These are phyloP conservation scores for Tilletia caries DNA, from an alignment of 1,284 basidiomycete genomes.

Conservation along the genomic window DNA sequence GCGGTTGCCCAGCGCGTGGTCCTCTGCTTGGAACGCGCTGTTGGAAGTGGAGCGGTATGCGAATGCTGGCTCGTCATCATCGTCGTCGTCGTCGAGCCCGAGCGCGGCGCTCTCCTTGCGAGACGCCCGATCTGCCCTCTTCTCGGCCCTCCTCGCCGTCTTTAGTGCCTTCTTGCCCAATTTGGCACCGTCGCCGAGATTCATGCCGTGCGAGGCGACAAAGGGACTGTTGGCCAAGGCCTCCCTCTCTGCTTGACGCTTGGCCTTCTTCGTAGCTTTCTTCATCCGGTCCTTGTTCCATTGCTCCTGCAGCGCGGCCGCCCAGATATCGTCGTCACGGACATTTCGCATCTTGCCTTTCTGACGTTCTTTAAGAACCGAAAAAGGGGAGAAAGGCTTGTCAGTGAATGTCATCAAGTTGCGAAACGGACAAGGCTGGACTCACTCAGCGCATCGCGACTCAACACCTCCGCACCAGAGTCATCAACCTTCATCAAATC, in stretches of 20 bases:
- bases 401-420: slow-evolving; percentile 14
- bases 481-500: slow-evolving; percentile 17
- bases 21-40: slow-evolving; percentile 18
- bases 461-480: slow-evolving; percentile 4
- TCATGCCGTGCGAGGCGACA: slow-evolving; percentile 44
- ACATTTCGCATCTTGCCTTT: slow-evolving; percentile 58
- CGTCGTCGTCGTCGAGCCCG: slow-evolving; percentile 15
- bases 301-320: slow-evolving; percentile 65
- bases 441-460: neutral
- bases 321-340: slow-evolving; percentile 60
- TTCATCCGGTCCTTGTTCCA: slow-evolving; percentile 77
- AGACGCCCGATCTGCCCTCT: slow-evolving; percentile 21
- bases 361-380: slow-evolving; percentile 54
- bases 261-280: slow-evolving; percentile 73
- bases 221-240: slow-evolving; percentile 60
- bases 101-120: slow-evolving; percentile 11
- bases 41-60: neutral
- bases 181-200: slow-evolving; percentile 35
- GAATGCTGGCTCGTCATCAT: neutral
- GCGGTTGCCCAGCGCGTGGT: slow-evolving; percentile 15
- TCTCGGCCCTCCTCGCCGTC: slow-evolving; percentile 24
- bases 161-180: slow-evolving; percentile 30
- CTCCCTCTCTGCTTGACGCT: slow-evolving; percentile 61
- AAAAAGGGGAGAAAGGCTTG: slow-evolving; percentile 17
- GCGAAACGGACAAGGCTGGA: neutral